These are phyloP conservation scores for Annulohypoxylon stygium DNA, from an alignment of 495 filamentous ascomycete species.

Conservation along the genomic window DNA sequence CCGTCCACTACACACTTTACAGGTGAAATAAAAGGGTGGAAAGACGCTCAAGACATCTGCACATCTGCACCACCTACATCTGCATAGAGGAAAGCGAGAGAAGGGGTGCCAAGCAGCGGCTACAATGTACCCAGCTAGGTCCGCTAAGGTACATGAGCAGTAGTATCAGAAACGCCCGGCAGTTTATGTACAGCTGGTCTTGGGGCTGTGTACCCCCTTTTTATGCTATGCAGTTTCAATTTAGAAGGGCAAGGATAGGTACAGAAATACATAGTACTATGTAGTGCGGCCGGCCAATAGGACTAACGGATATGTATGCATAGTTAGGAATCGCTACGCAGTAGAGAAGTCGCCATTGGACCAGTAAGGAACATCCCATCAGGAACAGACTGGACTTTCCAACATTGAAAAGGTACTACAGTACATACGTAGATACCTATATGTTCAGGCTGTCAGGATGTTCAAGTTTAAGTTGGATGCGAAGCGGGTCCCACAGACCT, in stretches of 20 bases:
- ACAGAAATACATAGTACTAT: not conserved
- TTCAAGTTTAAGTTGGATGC: not conserved
- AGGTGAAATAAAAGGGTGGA: not conserved
- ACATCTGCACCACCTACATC: not conserved
- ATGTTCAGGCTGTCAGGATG: not conserved
- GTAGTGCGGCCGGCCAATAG: slow-evolving; percentile 6
- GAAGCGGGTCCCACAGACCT: not conserved
- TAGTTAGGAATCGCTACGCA: not conserved
- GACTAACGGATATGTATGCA: slow-evolving; percentile 5
- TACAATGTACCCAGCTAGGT: slow-evolving; percentile 34
- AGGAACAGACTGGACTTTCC: slow-evolving; percentile 14
- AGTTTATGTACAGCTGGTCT: slow-evolving; percentile 31
- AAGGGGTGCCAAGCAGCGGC: slow-evolving; percentile 33
- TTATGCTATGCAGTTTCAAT: slow-evolving; percentile 35
- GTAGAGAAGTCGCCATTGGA: not conserved
- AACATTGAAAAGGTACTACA: not conserved
- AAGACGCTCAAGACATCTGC: not conserved
- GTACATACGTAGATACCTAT: not conserved
- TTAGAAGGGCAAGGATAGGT: slow-evolving; percentile 14
- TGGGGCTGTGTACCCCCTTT: slow-evolving; percentile 43
- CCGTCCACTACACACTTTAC: not conserved
- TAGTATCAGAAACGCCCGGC: slow-evolving; percentile 36
- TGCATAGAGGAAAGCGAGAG: not conserved
- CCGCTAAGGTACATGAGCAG: slow-evolving; percentile 33
- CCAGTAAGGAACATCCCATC: slow-evolving; percentile 13